Base-by-base conservation (phyloP, 2,329 filamentous ascomycete genomes). In the Neurospora crassa region DNA sequence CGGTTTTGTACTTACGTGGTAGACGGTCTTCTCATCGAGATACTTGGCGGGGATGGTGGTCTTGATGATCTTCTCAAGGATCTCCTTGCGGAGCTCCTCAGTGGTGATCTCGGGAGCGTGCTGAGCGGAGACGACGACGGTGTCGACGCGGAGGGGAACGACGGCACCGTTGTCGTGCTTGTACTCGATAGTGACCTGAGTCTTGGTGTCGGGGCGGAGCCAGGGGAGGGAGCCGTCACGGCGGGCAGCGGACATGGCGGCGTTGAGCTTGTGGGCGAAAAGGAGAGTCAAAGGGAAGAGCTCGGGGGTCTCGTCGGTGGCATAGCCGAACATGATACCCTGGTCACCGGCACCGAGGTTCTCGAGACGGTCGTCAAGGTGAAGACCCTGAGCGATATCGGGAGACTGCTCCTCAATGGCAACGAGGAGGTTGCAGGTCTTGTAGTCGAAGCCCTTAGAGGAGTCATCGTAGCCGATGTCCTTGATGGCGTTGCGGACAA, bases 301-400 rank as follows among this genome's bases (percentile, higher is more conserved):
- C 87, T 99, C 96, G 74, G 95, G 94, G 79, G 96, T 98, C 89
- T 99, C 96, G 80, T 99, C 96, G 79, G 96, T 97, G 83, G 96
- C 96, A 89, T 99, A 99, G 79, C 96, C 96, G 85, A 99, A 99
- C 96, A 99, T 99, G 88, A 99, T 97, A 88, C 96, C 96, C 88
- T 99, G 96, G 85, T 99, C 96, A 91, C 96, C 96, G 75, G 96
- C 96, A 84, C 96, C 96, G 76, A 99, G 91, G 86, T 97, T 91
- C 90, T 99, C 96, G 68, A 99, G 91, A 77, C 93, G 94, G 87
- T 97, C 89, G 77, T 99, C 96, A 84, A 97, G 97, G 88, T 98
- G 93, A 71, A 99, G 93, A 88, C 96, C 96, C 87, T 98, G 96
- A 78, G 96, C 96, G 80, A 99, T 99, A 84, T 99, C 96, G 80